Evolutionary conservation across 139 green algal genomes (phyloP), one percentile per base, ranked within the genome.

Genomic region (Chlorella sp.): DNA sequence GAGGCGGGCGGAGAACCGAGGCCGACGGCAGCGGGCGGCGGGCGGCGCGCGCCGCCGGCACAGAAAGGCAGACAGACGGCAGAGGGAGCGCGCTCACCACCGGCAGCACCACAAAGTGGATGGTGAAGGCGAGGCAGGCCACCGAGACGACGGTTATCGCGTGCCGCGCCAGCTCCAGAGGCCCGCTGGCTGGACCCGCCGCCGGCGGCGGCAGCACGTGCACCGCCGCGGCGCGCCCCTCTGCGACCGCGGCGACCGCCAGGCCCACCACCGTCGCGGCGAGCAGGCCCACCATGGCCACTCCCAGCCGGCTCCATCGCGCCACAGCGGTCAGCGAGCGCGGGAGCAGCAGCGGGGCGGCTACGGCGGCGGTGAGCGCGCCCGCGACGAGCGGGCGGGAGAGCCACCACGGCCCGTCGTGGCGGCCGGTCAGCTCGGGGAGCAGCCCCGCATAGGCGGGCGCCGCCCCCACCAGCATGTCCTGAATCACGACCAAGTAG

Each of bases 61-160:
- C n/a, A n/a, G n/a, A n/a, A n/a, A n/a, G n/a, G n/a, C n/a, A n/a
- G n/a, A n/a, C n/a, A n/a, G n/a, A n/a, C n/a, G n/a, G n/a, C n/a
- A n/a, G n/a, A n/a, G n/a, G n/a, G n/a, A n/a, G n/a, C n/a, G n/a
- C n/a, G n/a, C n/a, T 71, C 63, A 71, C 33, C 17, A 85, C 46
- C 33, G 80, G 72, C n/a, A 85, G 21, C 27, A 85, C 48, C 41
- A 82, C 82, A 67, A 85, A 85, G 46, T 85, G 80, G 51, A 68
- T 79, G 31, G 80, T 82, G 62, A 79, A 81, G 6, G 74, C 69
- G 23, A 85, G 51, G 9, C 33, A 58, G 36, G 41, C 46, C 9
- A 85, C 80, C 40, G 73, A 42, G 46, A 74, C 21, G 25, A 67
- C 41, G 38, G 40, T 79, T 40, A 72, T 33, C 50, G 12, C 31